Percentiles rank a stretch among this genome's conserved stretches.
phyloP scores from a whole-genome alignment of 2,329 filamentous ascomycete species.

The Aotearoamyces nothofagi region DNA sequence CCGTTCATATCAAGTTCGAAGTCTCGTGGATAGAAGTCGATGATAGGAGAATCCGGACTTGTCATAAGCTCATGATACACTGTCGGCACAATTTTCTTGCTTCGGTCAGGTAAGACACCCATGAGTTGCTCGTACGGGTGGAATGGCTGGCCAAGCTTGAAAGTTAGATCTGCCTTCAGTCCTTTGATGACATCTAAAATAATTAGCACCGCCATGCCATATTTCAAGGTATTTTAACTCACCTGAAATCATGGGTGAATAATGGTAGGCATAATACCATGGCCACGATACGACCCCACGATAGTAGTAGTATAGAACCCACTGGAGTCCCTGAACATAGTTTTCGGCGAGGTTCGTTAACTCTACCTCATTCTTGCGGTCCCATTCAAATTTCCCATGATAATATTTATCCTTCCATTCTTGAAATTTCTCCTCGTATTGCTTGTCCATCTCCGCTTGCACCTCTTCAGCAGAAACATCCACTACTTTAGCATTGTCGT shows the following conservation, averaged over 20 bases:
- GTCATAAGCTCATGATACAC: constrained; percentile 92
- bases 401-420: constrained; percentile 96
- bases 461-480: constrained; percentile 69
- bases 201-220: too few relatives aligned
- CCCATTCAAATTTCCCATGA: constrained; percentile 79
- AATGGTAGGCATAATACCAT: constrained; percentile 96
- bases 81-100: constrained; percentile 84
- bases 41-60: constrained; percentile 74
- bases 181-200: constrained; percentile 70
- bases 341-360: constrained; percentile 78
- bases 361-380: constrained; percentile 64
- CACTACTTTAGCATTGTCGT: constrained; percentile 77
- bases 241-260: constrained; percentile 90
- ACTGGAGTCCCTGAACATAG: constrained; percentile 93
- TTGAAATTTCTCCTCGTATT: constrained; percentile 81
- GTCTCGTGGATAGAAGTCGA: constrained; percentile 94
- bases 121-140: constrained; percentile 91
- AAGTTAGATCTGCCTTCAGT: constrained; percentile 73
- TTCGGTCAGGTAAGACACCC: constrained; percentile 93
- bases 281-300: constrained; percentile 94
- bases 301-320: constrained; percentile 98
- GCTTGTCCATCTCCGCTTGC: constrained; percentile 61
- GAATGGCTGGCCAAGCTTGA: constrained; percentile 90
- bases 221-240: constrained; percentile 15
- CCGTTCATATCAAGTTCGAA: constrained; percentile 99